Evolutionary conservation across 345 rosid genomes (phyloP).

Genomic region (Acer campestre): DNA sequence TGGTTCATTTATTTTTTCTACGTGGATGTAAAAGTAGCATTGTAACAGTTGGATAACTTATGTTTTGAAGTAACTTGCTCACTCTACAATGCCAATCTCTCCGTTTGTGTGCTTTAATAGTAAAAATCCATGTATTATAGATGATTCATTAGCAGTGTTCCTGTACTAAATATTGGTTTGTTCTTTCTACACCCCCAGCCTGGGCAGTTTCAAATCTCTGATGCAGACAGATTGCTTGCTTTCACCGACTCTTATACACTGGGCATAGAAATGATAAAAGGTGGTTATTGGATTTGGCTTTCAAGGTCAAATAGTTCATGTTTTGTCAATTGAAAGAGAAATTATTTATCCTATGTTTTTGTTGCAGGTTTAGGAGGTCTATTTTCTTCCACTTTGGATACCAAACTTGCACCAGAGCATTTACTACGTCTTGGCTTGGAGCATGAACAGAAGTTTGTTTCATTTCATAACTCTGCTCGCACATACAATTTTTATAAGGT

Average conservation of each 20-base stretch:
- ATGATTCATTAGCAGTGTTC: conserved; percentile 5
- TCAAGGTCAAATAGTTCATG: background rate
- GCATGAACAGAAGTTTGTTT: conserved; percentile 46
- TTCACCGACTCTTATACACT: conserved; percentile 68
- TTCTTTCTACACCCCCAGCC: conserved; percentile 43
- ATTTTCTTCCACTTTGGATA: conserved; percentile 63
- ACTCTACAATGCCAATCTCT: background rate
- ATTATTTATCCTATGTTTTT: conserved; percentile 11
- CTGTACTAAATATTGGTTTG: conserved; percentile 17
- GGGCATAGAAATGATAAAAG: conserved; percentile 74
- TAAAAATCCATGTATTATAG: background rate
- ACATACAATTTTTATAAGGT: conserved; percentile 95
- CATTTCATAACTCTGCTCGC: conserved; percentile 36
- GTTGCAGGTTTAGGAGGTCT: conserved; percentile 66
- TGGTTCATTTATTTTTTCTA: too few relatives aligned
- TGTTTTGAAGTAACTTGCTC: too few relatives aligned
- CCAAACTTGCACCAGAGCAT: conserved; percentile 84
- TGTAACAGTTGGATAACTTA: too few relatives aligned
- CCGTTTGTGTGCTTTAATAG: background rate
- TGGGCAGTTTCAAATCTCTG: conserved; percentile 50
- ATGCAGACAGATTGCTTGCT: conserved; percentile 59
- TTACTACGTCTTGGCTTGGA: conserved; percentile 71
- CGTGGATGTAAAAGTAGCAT: too few relatives aligned
- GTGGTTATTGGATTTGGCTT: conserved; percentile 36
- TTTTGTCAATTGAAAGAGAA: background rate